phyloP scores from a whole-genome alignment of 2,329 filamentous ascomycete genomes.

The Sporothrix curviconia region DNA sequence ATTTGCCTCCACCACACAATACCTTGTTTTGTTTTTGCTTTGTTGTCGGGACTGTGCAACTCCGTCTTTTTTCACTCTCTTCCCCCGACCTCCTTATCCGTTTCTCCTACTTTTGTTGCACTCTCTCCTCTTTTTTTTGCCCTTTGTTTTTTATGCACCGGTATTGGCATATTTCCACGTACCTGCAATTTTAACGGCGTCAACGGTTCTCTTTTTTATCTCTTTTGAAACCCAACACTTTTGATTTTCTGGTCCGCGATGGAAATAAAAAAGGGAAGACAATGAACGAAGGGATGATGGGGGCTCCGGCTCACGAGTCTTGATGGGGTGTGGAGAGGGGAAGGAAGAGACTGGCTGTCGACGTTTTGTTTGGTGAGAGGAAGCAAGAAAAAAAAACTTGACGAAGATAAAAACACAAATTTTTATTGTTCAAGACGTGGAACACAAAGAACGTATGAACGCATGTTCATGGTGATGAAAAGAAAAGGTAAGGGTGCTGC shows the following conservation, averaged over 20 bases:
- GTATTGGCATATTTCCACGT: conserved; percentile 16
- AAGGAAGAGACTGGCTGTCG: neutral
- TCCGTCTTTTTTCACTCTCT: neutral
- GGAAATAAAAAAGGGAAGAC: conserved; percentile 19
- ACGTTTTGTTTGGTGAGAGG: neutral
- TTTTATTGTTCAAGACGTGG: neutral
- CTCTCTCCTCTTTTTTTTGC: neutral
- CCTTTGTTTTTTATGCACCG: conserved; percentile 4
- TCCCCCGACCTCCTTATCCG: neutral
- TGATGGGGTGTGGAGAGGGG: neutral
- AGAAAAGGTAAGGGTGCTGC: too few relatives aligned
- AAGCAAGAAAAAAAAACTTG: too few relatives aligned
- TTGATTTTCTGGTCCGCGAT: conserved; percentile 25
- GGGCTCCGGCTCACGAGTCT: neutral
- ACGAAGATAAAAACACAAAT: conserved; percentile 13
- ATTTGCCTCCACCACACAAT: too few relatives aligned
- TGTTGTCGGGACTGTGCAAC: neutral
- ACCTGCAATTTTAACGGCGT: conserved; percentile 23
- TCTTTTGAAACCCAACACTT: conserved; percentile 9
- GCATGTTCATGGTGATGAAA: too few relatives aligned
- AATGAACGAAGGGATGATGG: conserved; percentile 12
- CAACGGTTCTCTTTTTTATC: conserved; percentile 24
- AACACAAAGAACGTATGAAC: neutral
- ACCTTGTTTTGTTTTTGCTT: neutral
- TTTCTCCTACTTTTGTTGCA: neutral